Percentiles rank a stretch among this genome's conserved stretches.
These are phyloP conservation scores for Aphanomyces cochlioides DNA, from an alignment of 352 stramenopile species.

Conservation along the genomic window DNA sequence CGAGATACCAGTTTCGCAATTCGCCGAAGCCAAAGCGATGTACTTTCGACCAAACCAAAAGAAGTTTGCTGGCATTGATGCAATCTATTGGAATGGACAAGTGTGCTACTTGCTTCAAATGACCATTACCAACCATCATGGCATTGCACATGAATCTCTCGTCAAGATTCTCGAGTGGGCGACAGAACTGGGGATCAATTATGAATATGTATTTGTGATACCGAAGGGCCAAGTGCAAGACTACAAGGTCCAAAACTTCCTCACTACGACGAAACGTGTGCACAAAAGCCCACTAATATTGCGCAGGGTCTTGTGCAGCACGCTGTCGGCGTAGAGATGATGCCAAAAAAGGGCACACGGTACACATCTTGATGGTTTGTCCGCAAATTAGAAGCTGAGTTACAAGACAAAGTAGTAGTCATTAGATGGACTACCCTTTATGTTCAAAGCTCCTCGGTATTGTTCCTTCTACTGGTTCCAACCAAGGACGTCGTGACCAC, in stretches of 20 bases:
- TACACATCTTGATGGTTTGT: background rate
- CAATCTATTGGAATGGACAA: background rate
- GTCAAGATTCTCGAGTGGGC: background rate
- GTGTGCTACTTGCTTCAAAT: slow-evolving; percentile 4
- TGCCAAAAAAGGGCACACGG: no score
- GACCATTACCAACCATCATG: background rate
- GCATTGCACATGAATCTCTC: slow-evolving; percentile 5
- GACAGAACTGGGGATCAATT: background rate
- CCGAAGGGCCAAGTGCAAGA: background rate
- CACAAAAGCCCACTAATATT: slow-evolving; percentile 1
- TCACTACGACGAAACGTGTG: background rate
- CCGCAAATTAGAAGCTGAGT: background rate
- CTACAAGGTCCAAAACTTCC: slow-evolving; percentile 3
- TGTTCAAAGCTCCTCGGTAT: no score
- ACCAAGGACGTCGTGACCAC: no score
- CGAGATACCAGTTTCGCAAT: background rate
- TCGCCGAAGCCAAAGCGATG: background rate
- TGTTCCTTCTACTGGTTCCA: no score
- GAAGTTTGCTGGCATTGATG: slow-evolving; percentile 1
- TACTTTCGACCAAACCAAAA: slow-evolving; percentile 4
- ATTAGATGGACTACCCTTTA: no score
- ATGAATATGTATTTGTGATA: slow-evolving; percentile 6
- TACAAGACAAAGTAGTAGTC: no score
- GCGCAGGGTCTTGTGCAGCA: background rate
- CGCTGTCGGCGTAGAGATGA: background rate